Evolutionary conservation across 306 rosid genomes (phyloP).

Genomic region (Alnus rubra): DNA sequence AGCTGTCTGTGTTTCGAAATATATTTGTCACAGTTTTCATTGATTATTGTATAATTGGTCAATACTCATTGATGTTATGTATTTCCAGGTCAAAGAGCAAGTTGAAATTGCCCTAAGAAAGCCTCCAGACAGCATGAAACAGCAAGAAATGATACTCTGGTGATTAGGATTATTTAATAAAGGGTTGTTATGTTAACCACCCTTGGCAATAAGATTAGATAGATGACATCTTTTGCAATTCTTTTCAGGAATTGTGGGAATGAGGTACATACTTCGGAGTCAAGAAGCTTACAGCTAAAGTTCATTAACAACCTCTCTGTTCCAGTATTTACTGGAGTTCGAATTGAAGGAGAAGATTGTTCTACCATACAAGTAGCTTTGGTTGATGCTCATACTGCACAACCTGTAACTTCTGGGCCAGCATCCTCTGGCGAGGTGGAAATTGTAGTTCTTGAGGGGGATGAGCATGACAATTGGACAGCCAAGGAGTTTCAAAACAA

Average conservation of each 20-base stretch:
- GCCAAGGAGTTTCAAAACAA: slow-evolving; percentile 81
- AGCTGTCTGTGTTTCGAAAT: background rate
- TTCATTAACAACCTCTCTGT: slow-evolving; percentile 68
- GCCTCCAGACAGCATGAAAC: slow-evolving; percentile 65
- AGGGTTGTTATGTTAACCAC: background rate
- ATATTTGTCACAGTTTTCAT: slow-evolving; percentile 11
- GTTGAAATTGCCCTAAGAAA: slow-evolving; percentile 62
- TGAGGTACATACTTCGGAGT: slow-evolving; percentile 47
- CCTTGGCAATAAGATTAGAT: background rate
- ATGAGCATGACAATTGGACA: slow-evolving; percentile 81
- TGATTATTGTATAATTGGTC: too few species aligned
- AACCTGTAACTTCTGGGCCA: slow-evolving; percentile 63
- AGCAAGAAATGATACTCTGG: slow-evolving; percentile 56
- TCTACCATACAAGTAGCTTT: slow-evolving; percentile 64
- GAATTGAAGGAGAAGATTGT: slow-evolving; percentile 88
- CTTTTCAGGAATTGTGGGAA: slow-evolving; percentile 66
- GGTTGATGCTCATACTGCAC: slow-evolving; percentile 59
- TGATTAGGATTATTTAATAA: slow-evolving; percentile 1
- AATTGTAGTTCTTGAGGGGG: slow-evolving; percentile 95
- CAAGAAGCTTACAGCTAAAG: slow-evolving; percentile 70
- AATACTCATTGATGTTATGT: slow-evolving; percentile 19
- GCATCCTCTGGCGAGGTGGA: slow-evolving; percentile 89
- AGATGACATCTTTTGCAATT: slow-evolving; percentile 30
- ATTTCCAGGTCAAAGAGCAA: slow-evolving; percentile 89
- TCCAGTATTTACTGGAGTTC: slow-evolving; percentile 95